Evolutionary conservation across 768 basidiomycete genomes (phyloP).

Genomic region (Russula sp.): DNA sequence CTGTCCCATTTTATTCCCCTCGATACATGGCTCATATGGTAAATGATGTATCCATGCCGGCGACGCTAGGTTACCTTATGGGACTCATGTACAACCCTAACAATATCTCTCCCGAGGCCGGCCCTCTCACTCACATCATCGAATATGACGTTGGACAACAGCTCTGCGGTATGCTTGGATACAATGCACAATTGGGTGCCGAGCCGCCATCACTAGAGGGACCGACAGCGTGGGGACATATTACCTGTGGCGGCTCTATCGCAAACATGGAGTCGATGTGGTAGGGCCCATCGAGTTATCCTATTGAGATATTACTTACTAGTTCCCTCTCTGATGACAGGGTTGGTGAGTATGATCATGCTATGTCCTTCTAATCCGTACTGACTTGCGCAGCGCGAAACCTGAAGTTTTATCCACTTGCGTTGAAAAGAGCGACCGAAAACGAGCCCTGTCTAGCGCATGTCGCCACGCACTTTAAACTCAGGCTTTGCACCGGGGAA

Average conservation of each 20-base stretch:
- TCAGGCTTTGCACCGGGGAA: slow-evolving; percentile 34
- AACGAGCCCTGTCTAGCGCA: slow-evolving; percentile 35
- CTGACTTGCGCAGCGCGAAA: slow-evolving; percentile 42
- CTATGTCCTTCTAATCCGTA: neutral
- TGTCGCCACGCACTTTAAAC: slow-evolving; percentile 37
- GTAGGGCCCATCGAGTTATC: slow-evolving; percentile 32
- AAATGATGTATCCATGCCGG: slow-evolving; percentile 38
- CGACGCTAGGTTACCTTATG: slow-evolving; percentile 33
- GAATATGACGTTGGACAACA: slow-evolving; percentile 43
- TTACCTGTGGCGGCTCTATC: slow-evolving; percentile 44
- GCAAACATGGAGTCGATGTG: slow-evolving; percentile 50
- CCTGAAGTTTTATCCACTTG: slow-evolving; percentile 47
- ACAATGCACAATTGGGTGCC: slow-evolving; percentile 26
- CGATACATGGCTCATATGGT: slow-evolving; percentile 45
- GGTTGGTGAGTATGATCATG: slow-evolving; percentile 19
- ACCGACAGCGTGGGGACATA: slow-evolving; percentile 42
- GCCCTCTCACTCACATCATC: slow-evolving; percentile 42
- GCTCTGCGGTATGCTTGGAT: slow-evolving; percentile 44
- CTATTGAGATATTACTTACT: neutral
- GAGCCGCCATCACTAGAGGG: slow-evolving; percentile 6
- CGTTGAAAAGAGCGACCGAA: slow-evolving; percentile 35
- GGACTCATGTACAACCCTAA: slow-evolving; percentile 43
- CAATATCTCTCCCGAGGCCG: slow-evolving; percentile 44
- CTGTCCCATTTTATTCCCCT: slow-evolving; percentile 42
- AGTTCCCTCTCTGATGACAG: slow-evolving; percentile 6